Evolutionary conservation across 1,139 yeast genomes (phyloP).

Genomic region (Trichomonascaceae sp.): DNA sequence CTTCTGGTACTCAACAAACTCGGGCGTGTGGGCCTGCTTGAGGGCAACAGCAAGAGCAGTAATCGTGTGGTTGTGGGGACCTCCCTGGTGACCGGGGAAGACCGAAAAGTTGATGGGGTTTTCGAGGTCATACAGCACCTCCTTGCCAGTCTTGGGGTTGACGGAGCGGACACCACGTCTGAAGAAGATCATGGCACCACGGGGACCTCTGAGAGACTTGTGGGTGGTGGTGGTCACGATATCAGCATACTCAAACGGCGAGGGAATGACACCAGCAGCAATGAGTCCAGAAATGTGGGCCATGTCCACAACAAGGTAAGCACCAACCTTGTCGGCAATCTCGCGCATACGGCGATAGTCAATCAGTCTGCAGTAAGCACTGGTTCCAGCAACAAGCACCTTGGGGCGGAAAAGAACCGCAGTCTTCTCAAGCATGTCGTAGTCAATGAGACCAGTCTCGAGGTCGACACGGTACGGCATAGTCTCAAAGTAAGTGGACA

Average conservation of each 20-base stretch:
- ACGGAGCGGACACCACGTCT: slow-evolving; percentile 79
- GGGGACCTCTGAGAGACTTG: slow-evolving; percentile 94
- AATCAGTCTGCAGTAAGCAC: slow-evolving; percentile 85
- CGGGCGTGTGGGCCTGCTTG: slow-evolving; percentile 79
- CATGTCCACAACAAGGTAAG: slow-evolving; percentile 86
- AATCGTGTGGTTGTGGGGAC: slow-evolving; percentile 96
- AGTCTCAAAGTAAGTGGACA: slow-evolving; percentile 90
- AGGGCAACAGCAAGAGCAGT: slow-evolving; percentile 91
- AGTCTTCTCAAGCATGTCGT: slow-evolving; percentile 73
- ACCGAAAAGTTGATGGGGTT: slow-evolving; percentile 87
- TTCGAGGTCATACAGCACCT: slow-evolving; percentile 74
- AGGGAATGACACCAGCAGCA: slow-evolving; percentile 82
- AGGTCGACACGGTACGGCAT: slow-evolving; percentile 90
- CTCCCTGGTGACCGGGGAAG: slow-evolving; percentile 99
- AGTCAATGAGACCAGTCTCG: slow-evolving; percentile 80
- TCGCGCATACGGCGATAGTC: slow-evolving; percentile 82
- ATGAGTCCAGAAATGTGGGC: slow-evolving; percentile 94
- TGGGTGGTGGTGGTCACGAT: slow-evolving; percentile 96
- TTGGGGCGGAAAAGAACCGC: slow-evolving; percentile 87
- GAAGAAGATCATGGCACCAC: slow-evolving; percentile 97
- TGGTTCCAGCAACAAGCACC: slow-evolving; percentile 90
- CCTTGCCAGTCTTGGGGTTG: slow-evolving; percentile 73
- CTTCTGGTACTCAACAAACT: slow-evolving; percentile 73
- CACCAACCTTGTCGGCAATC: slow-evolving; percentile 88
- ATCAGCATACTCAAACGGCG: slow-evolving; percentile 91